A percentile compares a stretch with the other conserved stretches of the same genome.
Evolutionary conservation across 2,329 filamentous ascomycete species (phyloP).

Genomic region (Aspergillus pseudoviridinutans): DNA sequence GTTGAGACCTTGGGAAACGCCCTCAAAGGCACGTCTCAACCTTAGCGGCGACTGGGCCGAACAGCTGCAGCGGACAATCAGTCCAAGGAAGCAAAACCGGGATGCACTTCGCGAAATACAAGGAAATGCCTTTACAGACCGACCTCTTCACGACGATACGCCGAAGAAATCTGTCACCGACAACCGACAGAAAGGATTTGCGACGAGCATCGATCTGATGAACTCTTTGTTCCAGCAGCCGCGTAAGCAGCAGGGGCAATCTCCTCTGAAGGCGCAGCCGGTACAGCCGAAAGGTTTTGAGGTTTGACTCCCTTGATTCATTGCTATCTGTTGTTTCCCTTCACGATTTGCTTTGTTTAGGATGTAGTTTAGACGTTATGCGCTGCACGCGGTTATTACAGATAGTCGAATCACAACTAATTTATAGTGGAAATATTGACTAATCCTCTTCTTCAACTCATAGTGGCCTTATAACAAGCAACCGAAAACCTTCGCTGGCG

Average conservation of each 20-base stretch:
- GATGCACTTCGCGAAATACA: constrained; percentile 65
- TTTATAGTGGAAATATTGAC: constrained; percentile 39
- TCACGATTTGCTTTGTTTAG: constrained; percentile 3
- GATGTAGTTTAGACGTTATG: constrained; percentile 2
- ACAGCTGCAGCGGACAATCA: constrained; percentile 89
- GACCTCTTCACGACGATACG: constrained; percentile 35
- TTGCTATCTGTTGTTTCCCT: constrained; percentile 42
- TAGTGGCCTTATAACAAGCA: constrained; percentile 87
- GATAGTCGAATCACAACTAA: constrained; percentile 34
- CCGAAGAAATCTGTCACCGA: constrained; percentile 19
- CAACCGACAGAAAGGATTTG: constrained; percentile 59
- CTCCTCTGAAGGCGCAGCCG: constrained; percentile 52
- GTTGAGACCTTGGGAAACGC: constrained; percentile 42
- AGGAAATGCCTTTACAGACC: constrained; percentile 53
- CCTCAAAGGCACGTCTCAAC: constrained; percentile 50
- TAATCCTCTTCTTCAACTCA: constrained; percentile 22
- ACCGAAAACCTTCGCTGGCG: constrained; percentile 62
- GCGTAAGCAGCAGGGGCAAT: constrained; percentile 39
- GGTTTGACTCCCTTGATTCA: constrained; percentile 66
- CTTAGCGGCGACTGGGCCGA: constrained; percentile 86
- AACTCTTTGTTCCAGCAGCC: constrained; percentile 82
- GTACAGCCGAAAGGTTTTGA: constrained; percentile 68
- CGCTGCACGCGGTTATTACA: constrained; percentile 15
- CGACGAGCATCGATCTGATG: constrained; percentile 92
- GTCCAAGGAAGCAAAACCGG: constrained; percentile 87